Conservation (phyloP, 2,329 filamentous ascomycete species). For the Westerdykella ornata region DNA sequence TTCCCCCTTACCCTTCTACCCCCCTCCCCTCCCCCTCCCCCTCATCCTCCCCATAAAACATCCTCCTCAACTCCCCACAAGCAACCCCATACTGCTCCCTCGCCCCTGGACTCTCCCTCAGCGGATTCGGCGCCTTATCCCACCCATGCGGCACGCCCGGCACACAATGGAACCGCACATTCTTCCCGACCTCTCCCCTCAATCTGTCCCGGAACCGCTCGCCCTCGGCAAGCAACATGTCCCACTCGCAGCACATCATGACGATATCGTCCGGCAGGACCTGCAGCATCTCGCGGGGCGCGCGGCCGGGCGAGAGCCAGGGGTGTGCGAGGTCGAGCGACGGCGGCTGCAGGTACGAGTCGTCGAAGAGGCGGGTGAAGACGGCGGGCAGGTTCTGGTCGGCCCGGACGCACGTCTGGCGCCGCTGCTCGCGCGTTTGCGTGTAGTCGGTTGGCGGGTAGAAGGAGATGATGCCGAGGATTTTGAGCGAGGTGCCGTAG, state of each 20-base stretch:
- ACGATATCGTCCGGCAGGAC: constrained; percentile 55
- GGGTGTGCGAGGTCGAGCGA: constrained; percentile 50
- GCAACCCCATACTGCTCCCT: constrained; percentile 51
- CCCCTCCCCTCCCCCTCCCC: constrained; percentile 5
- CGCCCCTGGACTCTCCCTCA: constrained; percentile 47
- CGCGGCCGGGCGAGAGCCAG: constrained; percentile 54
- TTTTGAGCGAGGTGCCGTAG: constrained; percentile 36
- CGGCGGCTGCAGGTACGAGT: constrained; percentile 44
- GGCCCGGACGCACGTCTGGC: constrained; percentile 49
- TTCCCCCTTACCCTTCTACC: not conserved
- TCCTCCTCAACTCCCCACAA: constrained; percentile 46
- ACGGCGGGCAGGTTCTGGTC: constrained; percentile 47
- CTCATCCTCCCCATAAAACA: constrained; percentile 34
- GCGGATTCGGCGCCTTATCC: constrained; percentile 60
- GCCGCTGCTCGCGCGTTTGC: constrained; percentile 52
- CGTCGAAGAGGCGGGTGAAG: constrained; percentile 49
- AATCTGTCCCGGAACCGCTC: constrained; percentile 57
- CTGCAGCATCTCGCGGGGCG: constrained; percentile 48
- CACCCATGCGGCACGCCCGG: constrained; percentile 56
- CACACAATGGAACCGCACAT: constrained; percentile 54
- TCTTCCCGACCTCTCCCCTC: constrained; percentile 46
- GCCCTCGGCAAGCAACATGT: constrained; percentile 59
- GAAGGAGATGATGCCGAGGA: constrained; percentile 54
- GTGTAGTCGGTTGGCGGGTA: constrained; percentile 59
- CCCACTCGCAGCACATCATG: constrained; percentile 59